Base-by-base conservation (phyloP, 2,329 filamentous ascomycete genomes). In the Helminthosporium solani region DNA sequence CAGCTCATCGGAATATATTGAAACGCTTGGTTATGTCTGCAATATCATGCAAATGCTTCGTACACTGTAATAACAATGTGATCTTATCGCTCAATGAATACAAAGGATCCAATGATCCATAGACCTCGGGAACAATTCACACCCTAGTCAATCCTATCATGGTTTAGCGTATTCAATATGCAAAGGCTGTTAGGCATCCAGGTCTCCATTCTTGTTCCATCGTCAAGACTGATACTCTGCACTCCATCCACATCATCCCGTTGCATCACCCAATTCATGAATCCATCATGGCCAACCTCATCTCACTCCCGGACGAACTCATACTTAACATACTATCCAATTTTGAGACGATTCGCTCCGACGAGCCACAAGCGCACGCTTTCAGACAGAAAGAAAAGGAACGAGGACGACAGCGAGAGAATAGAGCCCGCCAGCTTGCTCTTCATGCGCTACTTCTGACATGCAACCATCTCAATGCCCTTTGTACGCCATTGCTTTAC, bases 401-500 rank as follows among this genome's bases (percentile, higher is more conserved):
- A 39, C 51, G 33, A 16, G 21, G 33, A 2, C 49, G 64, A 23
- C 61, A 66, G 47, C 38, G 30, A 25, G 58, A 64, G 15, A 66
- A 67, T n/a, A 38, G 40, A 2, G 3, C 35, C 8, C 49, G 57
- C 9, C 52, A 57, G 25, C 31, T 31, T 6, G 28, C 60, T 7
- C 30, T 66, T 12, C 19, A 60, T 40, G 40, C 53, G 1, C 49
- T 66, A 1, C 57, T 53, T 38, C 47, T 64, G 3, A 49, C 55
- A 3, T 63, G 52, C 19, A 49, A 27, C 25, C 48, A 38, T 9
- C 33, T 66, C 5, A 53, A 52, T 18, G 38, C 40, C 5, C 50
- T 67, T 3, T 46, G 56, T 2, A 47, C 51, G 9, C 60, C 62
- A 2, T 31, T 49, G 18, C 47, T 67, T 8, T 66, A 66, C 42